Percentiles rank a stretch among this genome's conserved stretches.
These are phyloP conservation scores for Nitzschia palea DNA, from an alignment of 108 stramenopile species.

Conservation along the genomic window DNA sequence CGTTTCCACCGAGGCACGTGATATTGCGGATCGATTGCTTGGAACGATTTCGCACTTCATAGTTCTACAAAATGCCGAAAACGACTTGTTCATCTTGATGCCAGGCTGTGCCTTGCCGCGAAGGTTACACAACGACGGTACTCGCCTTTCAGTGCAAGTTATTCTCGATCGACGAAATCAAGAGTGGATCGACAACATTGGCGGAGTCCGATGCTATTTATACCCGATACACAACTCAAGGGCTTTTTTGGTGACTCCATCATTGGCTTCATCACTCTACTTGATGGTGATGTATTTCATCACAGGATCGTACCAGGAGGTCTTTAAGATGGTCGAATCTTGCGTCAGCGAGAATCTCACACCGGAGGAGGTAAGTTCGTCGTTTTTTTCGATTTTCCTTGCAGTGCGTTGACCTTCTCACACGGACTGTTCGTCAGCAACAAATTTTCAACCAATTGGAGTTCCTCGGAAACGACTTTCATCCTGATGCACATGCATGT, in stretches of 20 bases:
- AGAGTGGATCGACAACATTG: conserved; percentile 96
- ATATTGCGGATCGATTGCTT: conserved; percentile 80
- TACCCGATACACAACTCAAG: conserved; percentile 96
- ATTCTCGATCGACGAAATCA: conserved; percentile 90
- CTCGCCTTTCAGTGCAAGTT: conserved; percentile 90
- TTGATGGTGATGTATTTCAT: conserved; percentile 97
- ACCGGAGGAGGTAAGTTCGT: conserved; percentile 80
- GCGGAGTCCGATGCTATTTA: conserved; percentile 94
- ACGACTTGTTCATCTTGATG: conserved; percentile 93
- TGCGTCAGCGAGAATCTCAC: conserved; percentile 96
- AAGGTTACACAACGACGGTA: conserved; percentile 89
- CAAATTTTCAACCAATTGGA: conserved; percentile 93
- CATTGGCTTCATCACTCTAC: conserved; percentile 95
- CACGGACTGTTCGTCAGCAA: no score
- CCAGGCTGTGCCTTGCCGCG: conserved; percentile 35
- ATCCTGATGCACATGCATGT: conserved; percentile 96
- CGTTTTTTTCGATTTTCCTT: conserved; percentile 7
- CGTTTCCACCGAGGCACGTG: conserved; percentile 74
- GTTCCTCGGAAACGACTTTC: conserved; percentile 91
- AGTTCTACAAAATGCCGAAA: conserved; percentile 92
- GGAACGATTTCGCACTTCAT: conserved; percentile 89
- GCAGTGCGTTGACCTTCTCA: no score
- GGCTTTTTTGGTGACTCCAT: conserved; percentile 91
- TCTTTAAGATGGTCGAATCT: conserved; percentile 94
- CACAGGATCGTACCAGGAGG: conserved; percentile 93